Evolutionary conservation across 164 flowering plant genomes (phyloP), one percentile per base, ranked within the genome.

Genomic region (Aristolochia californica): DNA sequence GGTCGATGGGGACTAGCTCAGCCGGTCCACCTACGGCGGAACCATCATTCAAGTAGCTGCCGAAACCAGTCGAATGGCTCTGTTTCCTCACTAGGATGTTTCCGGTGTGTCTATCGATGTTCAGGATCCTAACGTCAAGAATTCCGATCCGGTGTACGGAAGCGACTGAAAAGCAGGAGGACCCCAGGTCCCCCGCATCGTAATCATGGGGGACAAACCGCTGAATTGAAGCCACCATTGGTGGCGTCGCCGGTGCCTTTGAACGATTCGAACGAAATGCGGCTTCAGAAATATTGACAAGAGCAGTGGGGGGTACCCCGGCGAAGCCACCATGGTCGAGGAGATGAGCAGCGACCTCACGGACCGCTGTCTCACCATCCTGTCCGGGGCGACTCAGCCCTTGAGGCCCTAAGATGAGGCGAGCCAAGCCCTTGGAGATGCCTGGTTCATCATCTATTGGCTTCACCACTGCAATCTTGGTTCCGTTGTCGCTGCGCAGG

Each of bases 1-100:
- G 97, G 57, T 90, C 97, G 51, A 90, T 90, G 2, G 97, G 97
- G 26, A 90, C 80, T 34, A 90, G 83, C 63, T 85, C 89, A 2
- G 77, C 71, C 12, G 24, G 69, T 40, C 77, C 85, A 61, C 43
- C 73, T 25, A 52, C 23, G n/a, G 21, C 52, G 57, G 65, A 70
- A 28, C 43, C 59, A 25, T 67, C 64, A 50, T 48, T 57, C 3
- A 23, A 48, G 53, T 26, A 16, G 34, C 49, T 18, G 43, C 25
- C 25, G 13, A 15, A 22, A 16, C 25, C 51, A 8, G 43, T 34
- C 5, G 21, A 67, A 0, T 22, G 53, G 25, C 50, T 64, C 9
- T 62, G 62, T 61, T 75, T 80, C 73, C 64, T 82, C 14, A 90
- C 91, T 1, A 90, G 83, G 4, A 90, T 71, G 26, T 90, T 90